These are phyloP conservation scores for Proliferodiscus dingleyae DNA, from an alignment of 2,329 filamentous ascomycete genomes.

Conservation along the genomic window DNA sequence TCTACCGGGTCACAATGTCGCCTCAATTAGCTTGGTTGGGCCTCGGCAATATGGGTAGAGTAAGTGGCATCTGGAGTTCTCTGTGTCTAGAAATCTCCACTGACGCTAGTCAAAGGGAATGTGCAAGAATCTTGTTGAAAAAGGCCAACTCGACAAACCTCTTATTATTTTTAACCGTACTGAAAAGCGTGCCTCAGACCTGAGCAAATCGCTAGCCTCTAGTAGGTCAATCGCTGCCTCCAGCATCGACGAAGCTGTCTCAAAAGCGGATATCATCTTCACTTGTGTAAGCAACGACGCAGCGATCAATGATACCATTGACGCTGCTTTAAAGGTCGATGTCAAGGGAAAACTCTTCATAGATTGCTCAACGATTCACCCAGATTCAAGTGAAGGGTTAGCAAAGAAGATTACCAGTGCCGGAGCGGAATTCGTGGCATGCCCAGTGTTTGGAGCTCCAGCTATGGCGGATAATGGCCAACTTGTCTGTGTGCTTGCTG, in stretches of 20 bases:
- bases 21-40: constrained; percentile 72
- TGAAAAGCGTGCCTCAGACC: constrained; percentile 55
- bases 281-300: constrained; percentile 75
- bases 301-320: constrained; percentile 60
- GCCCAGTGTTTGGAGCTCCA: constrained; percentile 65
- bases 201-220: constrained; percentile 54
- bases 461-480: constrained; percentile 65
- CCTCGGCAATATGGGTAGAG: constrained; percentile 82
- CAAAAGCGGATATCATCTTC: constrained; percentile 73
- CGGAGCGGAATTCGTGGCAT: constrained; percentile 71
- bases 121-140: constrained; percentile 76
- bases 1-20: too few relatives aligned
- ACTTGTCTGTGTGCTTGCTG: constrained; percentile 70
- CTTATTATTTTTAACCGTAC: constrained; percentile 81
- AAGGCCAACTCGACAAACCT: constrained; percentile 65
- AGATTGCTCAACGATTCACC: constrained; percentile 84
- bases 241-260: constrained; percentile 61
- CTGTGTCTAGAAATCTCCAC: not conserved
- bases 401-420: constrained; percentile 51
- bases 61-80: constrained; percentile 37
- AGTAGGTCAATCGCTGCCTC: constrained; percentile 61
- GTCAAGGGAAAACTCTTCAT: constrained; percentile 72
- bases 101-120: constrained; percentile 50
- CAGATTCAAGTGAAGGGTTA: constrained; percentile 67
- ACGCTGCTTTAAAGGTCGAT: constrained; percentile 49